Percentiles rank a stretch among this genome's conserved stretches.
Conservation (phyloP, 441 rosid species). For the Pelargonium australe region DNA sequence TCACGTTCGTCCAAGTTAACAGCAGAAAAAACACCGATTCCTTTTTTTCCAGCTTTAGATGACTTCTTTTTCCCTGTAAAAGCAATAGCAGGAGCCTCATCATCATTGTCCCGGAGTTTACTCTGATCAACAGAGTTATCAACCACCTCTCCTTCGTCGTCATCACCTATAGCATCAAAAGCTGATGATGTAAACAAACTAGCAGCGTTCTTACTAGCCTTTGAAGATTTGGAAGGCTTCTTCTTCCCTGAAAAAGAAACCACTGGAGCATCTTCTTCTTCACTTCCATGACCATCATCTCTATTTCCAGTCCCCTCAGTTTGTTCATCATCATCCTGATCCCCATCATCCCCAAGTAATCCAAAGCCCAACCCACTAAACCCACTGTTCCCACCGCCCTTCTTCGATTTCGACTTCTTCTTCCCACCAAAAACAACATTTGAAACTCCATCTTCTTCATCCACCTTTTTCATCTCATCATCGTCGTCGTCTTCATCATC, state of each 20-base stretch:
- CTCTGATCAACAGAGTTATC: constrained; percentile 23
- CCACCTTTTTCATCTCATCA: constrained; percentile 12
- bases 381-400: constrained; percentile 29
- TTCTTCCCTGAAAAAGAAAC: too few species aligned
- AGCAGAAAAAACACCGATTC: constrained; percentile 20
- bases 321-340: constrained; percentile 24
- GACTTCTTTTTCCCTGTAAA: constrained; percentile 55
- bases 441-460: constrained; percentile 34
- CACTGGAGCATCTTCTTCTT: too few species aligned
- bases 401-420: constrained; percentile 56
- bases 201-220: constrained; percentile 28
- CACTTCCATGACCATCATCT: constrained; percentile 13
- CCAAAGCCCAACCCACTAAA: constrained; percentile 42
- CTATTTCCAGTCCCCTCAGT: constrained; percentile 22
- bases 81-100: constrained; percentile 26
- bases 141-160: constrained; percentile 30
- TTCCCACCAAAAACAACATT: constrained; percentile 46
- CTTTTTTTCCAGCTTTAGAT: constrained; percentile 44
- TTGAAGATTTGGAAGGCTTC: too few species aligned
- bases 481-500: constrained; percentile 14
- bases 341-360: constrained; percentile 41
- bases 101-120: constrained; percentile 20
- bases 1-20: constrained; percentile 29
- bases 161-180: constrained; percentile 55
- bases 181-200: constrained; percentile 40